Percentiles rank a stretch among this genome's conserved stretches.
These are phyloP conservation scores for Helenozyma rhizophorensis DNA, from an alignment of 805 yeast genomes.

Conservation along the genomic window DNA sequence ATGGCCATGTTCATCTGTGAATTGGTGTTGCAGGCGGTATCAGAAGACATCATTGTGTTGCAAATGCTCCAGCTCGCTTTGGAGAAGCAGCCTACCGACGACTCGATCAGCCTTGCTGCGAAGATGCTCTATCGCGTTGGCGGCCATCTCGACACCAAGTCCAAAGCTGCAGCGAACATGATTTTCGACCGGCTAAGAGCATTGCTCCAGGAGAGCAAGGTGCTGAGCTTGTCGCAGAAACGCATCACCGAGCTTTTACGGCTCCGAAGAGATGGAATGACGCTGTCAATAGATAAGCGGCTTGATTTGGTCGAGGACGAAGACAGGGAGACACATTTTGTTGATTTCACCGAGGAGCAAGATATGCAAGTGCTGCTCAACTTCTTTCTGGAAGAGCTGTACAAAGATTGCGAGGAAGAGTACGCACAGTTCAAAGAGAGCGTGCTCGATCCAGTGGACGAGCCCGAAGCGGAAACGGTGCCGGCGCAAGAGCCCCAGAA, in stretches of 20 bases:
- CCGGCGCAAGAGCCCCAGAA: slow-evolving; percentile 6
- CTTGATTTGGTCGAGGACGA: slow-evolving; percentile 64
- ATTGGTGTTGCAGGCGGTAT: slow-evolving; percentile 58
- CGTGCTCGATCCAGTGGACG: slow-evolving; percentile 18
- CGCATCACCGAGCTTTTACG: slow-evolving; percentile 7
- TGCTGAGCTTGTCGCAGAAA: slow-evolving; percentile 5
- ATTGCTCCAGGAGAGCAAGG: slow-evolving; percentile 51
- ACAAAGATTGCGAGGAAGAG: slow-evolving; percentile 43
- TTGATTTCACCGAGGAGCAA: slow-evolving; percentile 51
- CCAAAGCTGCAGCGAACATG: slow-evolving; percentile 42
- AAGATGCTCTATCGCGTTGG: slow-evolving; percentile 53
- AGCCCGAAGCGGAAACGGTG: slow-evolving; percentile 15
- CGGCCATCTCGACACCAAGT: slow-evolving; percentile 37
- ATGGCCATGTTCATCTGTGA: slow-evolving; percentile 53
- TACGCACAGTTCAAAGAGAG: slow-evolving; percentile 43
- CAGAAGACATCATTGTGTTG: slow-evolving; percentile 27
- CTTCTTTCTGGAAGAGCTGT: slow-evolving; percentile 50
- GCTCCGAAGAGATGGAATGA: slow-evolving; percentile 9
- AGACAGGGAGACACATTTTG: slow-evolving; percentile 52
- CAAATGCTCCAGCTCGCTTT: slow-evolving; percentile 34
- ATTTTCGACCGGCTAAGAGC: slow-evolving; percentile 59
- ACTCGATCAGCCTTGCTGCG: slow-evolving; percentile 52
- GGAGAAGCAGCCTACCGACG: slow-evolving; percentile 44
- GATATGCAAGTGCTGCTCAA: slow-evolving; percentile 46
- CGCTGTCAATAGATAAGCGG: slow-evolving; percentile 36